phyloP scores from a whole-genome alignment of 768 basidiomycete genomes.

The Porphyrellus cyaneotinctus region DNA sequence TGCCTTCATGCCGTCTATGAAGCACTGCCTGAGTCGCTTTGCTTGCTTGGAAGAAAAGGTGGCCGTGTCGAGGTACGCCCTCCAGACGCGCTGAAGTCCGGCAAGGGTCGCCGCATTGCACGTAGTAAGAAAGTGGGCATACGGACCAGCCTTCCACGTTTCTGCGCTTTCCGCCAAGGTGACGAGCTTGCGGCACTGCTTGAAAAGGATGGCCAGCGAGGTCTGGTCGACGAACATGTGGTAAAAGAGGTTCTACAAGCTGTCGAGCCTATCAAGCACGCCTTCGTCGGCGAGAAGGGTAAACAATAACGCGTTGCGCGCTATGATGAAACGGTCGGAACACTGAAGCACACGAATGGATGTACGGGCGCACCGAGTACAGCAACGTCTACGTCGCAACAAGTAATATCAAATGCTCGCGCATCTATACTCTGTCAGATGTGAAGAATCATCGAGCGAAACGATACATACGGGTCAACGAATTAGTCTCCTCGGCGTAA shows the following conservation, averaged over 20 bases:
- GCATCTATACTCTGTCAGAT: constrained; percentile 6
- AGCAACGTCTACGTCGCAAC: constrained; percentile 29
- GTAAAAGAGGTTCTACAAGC: constrained; percentile 28
- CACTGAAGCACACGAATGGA: background rate
- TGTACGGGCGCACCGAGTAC: constrained; percentile 19
- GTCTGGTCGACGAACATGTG: constrained; percentile 20
- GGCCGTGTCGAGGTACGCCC: constrained; percentile 12
- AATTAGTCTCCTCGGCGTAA: constrained; percentile 13
- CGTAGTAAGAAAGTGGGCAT: constrained; percentile 19
- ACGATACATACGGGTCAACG: constrained; percentile 5
- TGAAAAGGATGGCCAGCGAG: constrained; percentile 15
- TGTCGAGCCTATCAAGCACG: constrained; percentile 5
- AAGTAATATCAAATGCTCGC: constrained; percentile 26
- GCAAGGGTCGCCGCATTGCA: constrained; percentile 22
- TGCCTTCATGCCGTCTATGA: constrained; percentile 9
- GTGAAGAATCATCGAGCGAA: background rate
- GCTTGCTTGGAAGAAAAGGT: constrained; percentile 2
- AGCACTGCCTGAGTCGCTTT: constrained; percentile 10
- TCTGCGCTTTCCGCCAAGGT: constrained; percentile 12
- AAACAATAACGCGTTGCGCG: constrained; percentile 27
- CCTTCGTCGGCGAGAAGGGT: constrained; percentile 24
- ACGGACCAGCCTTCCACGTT: constrained; percentile 25
- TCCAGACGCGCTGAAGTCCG: constrained; percentile 20
- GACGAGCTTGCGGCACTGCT: constrained; percentile 29
- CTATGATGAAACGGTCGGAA: constrained; percentile 9